A percentile compares a stretch with the other conserved stretches of the same genome.
Conservation (phyloP, 176 grass and related monocot species). For the Bonia amplexicaulis region DNA sequence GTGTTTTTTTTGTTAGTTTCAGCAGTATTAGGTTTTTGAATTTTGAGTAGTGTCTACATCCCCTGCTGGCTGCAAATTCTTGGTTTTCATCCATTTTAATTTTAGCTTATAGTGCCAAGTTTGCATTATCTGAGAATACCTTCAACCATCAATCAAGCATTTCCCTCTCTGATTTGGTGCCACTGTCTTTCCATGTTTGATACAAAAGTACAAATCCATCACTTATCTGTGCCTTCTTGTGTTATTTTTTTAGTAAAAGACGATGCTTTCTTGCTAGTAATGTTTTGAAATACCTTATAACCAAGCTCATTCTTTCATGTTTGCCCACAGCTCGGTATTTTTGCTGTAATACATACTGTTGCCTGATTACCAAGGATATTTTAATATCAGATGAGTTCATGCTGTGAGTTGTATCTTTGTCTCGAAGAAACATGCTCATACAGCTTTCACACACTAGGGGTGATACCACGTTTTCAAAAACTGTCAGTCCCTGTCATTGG, state of each 20-base stretch:
- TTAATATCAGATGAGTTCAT: not conserved
- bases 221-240: not conserved
- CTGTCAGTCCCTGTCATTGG: not conserved
- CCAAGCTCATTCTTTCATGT: not conserved
- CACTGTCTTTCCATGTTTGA: constrained; percentile 4
- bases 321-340: not conserved
- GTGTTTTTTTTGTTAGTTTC: not conserved
- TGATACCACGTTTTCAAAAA: not conserved
- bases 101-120: not conserved
- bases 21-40: not conserved
- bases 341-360: not conserved
- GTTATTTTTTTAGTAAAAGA: not conserved
- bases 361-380: not conserved
- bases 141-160: constrained; percentile 23
- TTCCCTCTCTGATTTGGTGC: not conserved
- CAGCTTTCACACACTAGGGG: constrained; percentile 1
- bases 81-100: constrained; percentile 1
- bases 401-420: not conserved
- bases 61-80: not conserved
- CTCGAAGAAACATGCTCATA: not conserved
- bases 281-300: not conserved
- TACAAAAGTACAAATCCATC: not conserved
- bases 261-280: not conserved
- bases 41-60: not conserved
- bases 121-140: constrained; percentile 6